Base-by-base conservation (phyloP, 371 early-diverging fungal genomes). In the Saksenaea vasiformis region DNA sequence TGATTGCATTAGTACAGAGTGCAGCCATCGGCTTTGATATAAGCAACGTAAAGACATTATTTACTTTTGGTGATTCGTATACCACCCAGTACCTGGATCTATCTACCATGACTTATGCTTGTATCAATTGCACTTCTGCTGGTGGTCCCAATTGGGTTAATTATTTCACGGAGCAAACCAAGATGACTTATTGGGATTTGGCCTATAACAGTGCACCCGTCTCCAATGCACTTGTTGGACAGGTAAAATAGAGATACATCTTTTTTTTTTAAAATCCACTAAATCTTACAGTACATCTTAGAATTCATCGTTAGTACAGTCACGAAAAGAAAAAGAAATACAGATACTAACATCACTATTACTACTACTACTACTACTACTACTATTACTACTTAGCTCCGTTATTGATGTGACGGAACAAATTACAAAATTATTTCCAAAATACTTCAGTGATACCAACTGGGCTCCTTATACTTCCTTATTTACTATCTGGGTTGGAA, bases 21-120 rank as follows among this genome's bases (percentile, higher is more conserved):
- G 22, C n/a, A 0, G 22, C 22, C 3, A 47, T 47, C 19, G 31
- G 31, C 34, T 68, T 75, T 60, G 41, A 59, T 22, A 65, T 66
- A 24, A 54, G 60, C 4, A 11, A 43, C 2, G 69, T 72, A 15
- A 62, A 69, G 26, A 78, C 78, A 1, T 27, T 75, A 0, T 67
- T 71, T 35, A 64, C 75, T 5, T 78, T 78, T 71, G 78, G 78
- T 26, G 78, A 78, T 34, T 78, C 78, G 1, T 78, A 78, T 47
- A 72, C 73, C 0, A 78, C 78, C 8, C 64, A 72, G 7, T 70
- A 72, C 38, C 55, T 77, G 35, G 59, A 77, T 54, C 51, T 68
- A 35, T 19, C 44, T 4, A 59, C 74, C 0, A 28, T 77, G 47
- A 56, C 56, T 0, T 78, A 78, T 60, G 64, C 69, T 13, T 74